Conservation (phyloP, 352 stramenopile genomes). For the Thalassiosira hispida region DNA sequence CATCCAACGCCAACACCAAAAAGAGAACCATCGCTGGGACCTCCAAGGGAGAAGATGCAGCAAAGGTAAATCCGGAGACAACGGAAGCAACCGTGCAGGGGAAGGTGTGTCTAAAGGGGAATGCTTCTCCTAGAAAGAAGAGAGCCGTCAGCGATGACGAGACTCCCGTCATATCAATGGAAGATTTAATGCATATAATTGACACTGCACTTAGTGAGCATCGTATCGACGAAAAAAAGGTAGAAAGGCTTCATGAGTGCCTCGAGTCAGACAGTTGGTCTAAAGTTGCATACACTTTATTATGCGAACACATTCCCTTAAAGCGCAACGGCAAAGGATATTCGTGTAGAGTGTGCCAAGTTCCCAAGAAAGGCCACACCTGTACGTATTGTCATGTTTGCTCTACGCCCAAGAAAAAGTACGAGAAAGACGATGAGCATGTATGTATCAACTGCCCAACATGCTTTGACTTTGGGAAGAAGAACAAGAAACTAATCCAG, state of each 20-base stretch:
- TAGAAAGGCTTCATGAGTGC: constrained; percentile 1
- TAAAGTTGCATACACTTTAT: constrained; percentile 12
- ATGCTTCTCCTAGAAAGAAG: too few relatives aligned
- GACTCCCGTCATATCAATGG: neutral
- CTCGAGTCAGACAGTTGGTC: constrained; percentile 10
- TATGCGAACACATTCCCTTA: constrained; percentile 38
- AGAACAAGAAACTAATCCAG: constrained; percentile 47
- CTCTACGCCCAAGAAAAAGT: constrained; percentile 38
- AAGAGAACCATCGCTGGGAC: too few relatives aligned
- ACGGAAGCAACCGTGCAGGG: too few relatives aligned
- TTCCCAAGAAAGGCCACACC: constrained; percentile 40
- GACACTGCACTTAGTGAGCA: constrained; percentile 1
- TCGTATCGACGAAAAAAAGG: constrained; percentile 33
- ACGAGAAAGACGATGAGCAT: constrained; percentile 41
- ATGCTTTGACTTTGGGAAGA: constrained; percentile 45
- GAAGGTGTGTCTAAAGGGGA: too few relatives aligned
- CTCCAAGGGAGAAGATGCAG: too few relatives aligned
- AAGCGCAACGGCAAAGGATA: constrained; percentile 49
- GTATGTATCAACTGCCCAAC: constrained; percentile 34
- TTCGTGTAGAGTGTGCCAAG: constrained; percentile 40
- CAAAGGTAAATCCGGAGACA: too few relatives aligned
- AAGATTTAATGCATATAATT: constrained; percentile 8
- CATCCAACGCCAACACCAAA: too few relatives aligned
- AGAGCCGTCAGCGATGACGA: too few relatives aligned
- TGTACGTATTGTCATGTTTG: constrained; percentile 49